Evolutionary conservation across 306 rosid species (phyloP).

Genomic region (Fagus crenata): DNA sequence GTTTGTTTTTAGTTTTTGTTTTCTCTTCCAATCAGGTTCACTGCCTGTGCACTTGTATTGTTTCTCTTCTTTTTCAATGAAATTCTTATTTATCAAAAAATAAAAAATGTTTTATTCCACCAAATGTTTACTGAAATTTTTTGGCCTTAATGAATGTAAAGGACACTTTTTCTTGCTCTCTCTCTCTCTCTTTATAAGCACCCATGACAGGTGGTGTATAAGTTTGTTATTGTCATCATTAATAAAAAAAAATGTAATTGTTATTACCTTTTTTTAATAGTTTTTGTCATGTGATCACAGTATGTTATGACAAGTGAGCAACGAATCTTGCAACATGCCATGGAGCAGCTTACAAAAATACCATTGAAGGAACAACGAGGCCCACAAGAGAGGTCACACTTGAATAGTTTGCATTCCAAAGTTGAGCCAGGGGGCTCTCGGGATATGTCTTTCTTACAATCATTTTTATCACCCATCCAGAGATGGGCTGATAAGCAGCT

Average conservation of each 20-base stretch:
- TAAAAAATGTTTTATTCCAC: not conserved
- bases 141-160: not conserved
- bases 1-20: too few relatives aligned
- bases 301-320: slow-evolving; percentile 86
- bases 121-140: not conserved
- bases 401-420: slow-evolving; percentile 72
- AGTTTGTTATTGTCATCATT: not conserved
- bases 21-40: too few relatives aligned
- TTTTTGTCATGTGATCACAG: slow-evolving; percentile 37
- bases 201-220: not conserved
- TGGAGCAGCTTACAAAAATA: slow-evolving; percentile 88
- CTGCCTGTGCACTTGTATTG: too few relatives aligned
- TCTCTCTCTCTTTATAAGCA: not conserved
- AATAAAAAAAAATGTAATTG: slow-evolving; percentile 1
- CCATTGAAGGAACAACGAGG: slow-evolving; percentile 95
- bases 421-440: slow-evolving; percentile 57
- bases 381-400: slow-evolving; percentile 83
- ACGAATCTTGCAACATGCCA: slow-evolving; percentile 76
- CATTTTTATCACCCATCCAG: slow-evolving; percentile 80
- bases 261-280: slow-evolving; percentile 19
- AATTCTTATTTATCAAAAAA: too few relatives aligned
- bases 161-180: not conserved
- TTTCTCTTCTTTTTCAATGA: too few relatives aligned
- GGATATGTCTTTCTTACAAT: slow-evolving; percentile 73
- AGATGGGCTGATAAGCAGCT: slow-evolving; percentile 88